phyloP scores from a whole-genome alignment of 441 rosid genomes.

The Mallotus japonicus region DNA sequence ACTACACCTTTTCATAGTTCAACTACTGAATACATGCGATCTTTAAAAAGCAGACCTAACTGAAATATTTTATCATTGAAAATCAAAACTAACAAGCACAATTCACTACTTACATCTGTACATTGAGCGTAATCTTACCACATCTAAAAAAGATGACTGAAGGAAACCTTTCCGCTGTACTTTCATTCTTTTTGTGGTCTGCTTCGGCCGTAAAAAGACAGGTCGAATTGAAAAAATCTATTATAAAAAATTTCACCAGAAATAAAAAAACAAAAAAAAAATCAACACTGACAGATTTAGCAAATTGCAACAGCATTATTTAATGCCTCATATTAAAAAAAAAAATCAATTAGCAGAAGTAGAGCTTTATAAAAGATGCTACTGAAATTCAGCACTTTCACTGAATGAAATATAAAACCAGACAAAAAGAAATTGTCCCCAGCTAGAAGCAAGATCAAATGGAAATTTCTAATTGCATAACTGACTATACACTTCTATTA shows the following conservation, averaged over 20 bases:
- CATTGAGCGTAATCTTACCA: conserved; percentile 54
- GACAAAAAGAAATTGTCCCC: neutral
- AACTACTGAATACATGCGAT: neutral
- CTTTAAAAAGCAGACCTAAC: neutral
- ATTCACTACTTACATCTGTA: conserved; percentile 32
- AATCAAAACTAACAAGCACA: conserved; percentile 23
- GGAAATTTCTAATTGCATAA: conserved; percentile 1
- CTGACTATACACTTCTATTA: neutral
- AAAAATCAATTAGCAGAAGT: conserved; percentile 5
- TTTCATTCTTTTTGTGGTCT: conserved; percentile 60
- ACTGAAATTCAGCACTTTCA: conserved; percentile 13
- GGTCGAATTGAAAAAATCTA: conserved; percentile 67
- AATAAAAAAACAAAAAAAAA: conserved; percentile 20
- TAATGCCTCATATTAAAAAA: conserved; percentile 27
- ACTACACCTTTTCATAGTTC: neutral
- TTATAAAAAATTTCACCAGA: conserved; percentile 47
- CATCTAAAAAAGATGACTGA: conserved; percentile 45
- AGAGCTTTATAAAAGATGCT: conserved; percentile 20
- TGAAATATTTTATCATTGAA: neutral
- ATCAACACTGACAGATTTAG: conserved; percentile 36
- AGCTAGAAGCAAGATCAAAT: neutral
- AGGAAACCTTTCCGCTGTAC: conserved; percentile 58
- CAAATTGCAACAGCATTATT: conserved; percentile 27
- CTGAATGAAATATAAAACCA: conserved; percentile 1
- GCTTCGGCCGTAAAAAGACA: conserved; percentile 61